Evolutionary conservation across 441 rosid genomes (phyloP).

Genomic region (Mallotus repandus): DNA sequence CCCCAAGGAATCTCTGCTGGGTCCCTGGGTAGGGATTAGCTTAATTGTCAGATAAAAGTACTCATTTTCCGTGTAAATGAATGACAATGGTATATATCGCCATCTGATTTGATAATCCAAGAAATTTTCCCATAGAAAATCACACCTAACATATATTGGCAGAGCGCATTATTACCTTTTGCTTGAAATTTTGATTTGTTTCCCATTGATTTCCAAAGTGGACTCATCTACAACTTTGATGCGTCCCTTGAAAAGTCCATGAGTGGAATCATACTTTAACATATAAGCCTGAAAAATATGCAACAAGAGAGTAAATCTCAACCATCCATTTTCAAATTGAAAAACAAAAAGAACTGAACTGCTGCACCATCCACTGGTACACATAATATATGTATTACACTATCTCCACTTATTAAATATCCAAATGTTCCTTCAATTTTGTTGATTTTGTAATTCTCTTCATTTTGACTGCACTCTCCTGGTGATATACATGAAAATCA

Average conservation of each 20-base stretch:
- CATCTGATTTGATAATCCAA: background rate
- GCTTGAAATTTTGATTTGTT: conserved; percentile 62
- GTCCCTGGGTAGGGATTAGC: conserved; percentile 47
- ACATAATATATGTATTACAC: background rate
- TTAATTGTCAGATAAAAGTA: conserved; percentile 15
- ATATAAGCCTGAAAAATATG: conserved; percentile 73
- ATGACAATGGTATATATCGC: background rate
- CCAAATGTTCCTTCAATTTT: background rate
- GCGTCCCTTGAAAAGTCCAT: conserved; percentile 72
- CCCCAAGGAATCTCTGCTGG: conserved; percentile 99
- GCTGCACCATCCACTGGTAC: background rate
- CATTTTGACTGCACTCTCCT: background rate
- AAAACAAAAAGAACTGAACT: background rate
- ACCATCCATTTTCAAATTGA: conserved; percentile 15
- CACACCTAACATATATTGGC: background rate
- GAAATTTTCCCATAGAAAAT: conserved; percentile 4
- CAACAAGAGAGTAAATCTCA: conserved; percentile 16
- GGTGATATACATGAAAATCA: background rate
- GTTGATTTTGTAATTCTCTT: background rate
- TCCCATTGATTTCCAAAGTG: conserved; percentile 89
- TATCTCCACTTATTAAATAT: background rate
- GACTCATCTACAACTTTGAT: conserved; percentile 72
- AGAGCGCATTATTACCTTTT: conserved; percentile 52
- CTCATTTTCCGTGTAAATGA: background rate
- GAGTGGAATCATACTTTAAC: conserved; percentile 96